Base-by-base conservation (phyloP, 179 eudicot species). In the Silene noctiflora region DNA sequence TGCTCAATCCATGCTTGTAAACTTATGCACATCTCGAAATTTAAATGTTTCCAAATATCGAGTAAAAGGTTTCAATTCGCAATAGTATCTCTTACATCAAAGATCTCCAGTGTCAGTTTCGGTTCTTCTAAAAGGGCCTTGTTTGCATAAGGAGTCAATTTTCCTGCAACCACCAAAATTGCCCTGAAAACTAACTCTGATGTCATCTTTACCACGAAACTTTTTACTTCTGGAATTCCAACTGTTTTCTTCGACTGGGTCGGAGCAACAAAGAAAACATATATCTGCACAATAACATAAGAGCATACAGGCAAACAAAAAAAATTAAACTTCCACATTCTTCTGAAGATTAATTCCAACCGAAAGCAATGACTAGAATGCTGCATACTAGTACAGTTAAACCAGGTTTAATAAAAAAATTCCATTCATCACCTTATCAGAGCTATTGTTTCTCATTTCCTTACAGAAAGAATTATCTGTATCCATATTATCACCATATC, bases 91-190 rank as follows among this genome's bases (percentile, higher is more conserved):
- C 46, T 81, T 20, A 94, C 97, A 92, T 84, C 89, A 81, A 94
- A 94, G 76, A 87, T 87, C 86, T 94, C 97, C 69, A 91, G 51
- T 61, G 82, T 87, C 51, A 89, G 84, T 71, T 78, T 88, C 1
- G 90, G 11, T 3, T 86, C 77, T 64, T 81, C 86, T 60, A 58
- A 72, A 10, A 87, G 70, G 80, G 90, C 82, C n/a, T 81, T 84
- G 48, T 86, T 80, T 17, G 97, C 98, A 82, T 87, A 84, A 35
- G 94, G 88, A 71, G 97, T 88, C 78, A 94, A 79, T 60, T 75
- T 86, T 61, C 84, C 86, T 71, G 84, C 88, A 60, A 83, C 87
- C 53, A 89, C 97, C 81, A 94, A 80, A 63, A 94, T 86, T 69
- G 91, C 94, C 29, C 86, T 80, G 71, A 44, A 78, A 74, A 92